Conservation (phyloP, 257 asterid genomes). For the Solanum arcanum region DNA sequence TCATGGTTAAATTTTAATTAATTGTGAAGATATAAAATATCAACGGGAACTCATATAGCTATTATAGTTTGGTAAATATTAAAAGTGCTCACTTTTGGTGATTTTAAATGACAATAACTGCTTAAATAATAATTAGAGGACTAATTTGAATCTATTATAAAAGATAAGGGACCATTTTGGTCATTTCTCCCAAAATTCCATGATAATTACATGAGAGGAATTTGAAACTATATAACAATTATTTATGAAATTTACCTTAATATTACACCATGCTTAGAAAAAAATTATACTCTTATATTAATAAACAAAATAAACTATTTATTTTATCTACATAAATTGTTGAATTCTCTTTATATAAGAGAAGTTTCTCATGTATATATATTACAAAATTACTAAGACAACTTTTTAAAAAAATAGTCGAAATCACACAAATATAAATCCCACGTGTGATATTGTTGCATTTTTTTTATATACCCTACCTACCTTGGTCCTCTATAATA, state of each 20-base stretch:
- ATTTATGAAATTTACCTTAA: neutral
- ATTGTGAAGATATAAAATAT: too few relatives aligned
- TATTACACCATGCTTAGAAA: neutral
- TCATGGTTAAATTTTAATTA: too few relatives aligned
- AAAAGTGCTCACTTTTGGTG: neutral
- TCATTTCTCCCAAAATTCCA: neutral
- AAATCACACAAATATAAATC: neutral
- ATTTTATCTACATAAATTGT: too few relatives aligned
- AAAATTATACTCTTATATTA: too few relatives aligned
- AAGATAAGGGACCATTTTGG: neutral
- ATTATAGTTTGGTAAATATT: too few relatives aligned
- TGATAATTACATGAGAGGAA: too few relatives aligned
- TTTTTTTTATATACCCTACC: neutral
- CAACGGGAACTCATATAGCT: neutral
- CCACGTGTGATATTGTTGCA: neutral
- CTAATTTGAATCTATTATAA: neutral
- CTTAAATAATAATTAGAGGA: neutral
- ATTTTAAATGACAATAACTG: neutral
- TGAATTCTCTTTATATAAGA: too few relatives aligned
- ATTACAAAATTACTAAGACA: too few relatives aligned
- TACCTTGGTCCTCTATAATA: neutral
- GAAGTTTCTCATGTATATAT: too few relatives aligned
- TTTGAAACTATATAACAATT: too few relatives aligned
- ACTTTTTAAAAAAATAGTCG: too few relatives aligned
- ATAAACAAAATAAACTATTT: too few relatives aligned